Base-by-base conservation (phyloP, 148 eudicot genomes). In the Arbutus unedo region DNA sequence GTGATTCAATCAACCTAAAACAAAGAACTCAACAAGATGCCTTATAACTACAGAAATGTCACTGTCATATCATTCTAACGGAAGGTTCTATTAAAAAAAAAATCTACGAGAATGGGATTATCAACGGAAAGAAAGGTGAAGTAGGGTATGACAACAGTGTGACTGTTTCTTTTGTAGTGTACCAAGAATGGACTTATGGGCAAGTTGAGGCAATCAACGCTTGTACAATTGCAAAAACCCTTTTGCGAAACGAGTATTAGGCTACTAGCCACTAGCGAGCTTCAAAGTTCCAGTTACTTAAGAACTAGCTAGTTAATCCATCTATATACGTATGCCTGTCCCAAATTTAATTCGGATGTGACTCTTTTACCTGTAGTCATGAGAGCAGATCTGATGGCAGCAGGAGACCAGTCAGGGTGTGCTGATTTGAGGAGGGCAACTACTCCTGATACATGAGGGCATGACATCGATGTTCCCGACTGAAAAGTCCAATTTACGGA, bases 381-480 rank as follows among this genome's bases (percentile, higher is more conserved):
- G 71, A 90, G 84, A 77, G 90, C 90, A 51, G 91, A 90, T 83
- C 73, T 88, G 54, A 90, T 86, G 50, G 87, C 91, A 4, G 90
- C 91, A 41, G 89, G 87, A 64, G 90, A 88, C 91, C 91, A 90
- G 21, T 78, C 47, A 18, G 89, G 89, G 67, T 90, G 87, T 4
- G 85, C 85, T 19, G 91, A 90, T 83, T 88, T 90, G 75, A 90
- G 78, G 38, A 90, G 90, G 45, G 91, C 90, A 74, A 88, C 87
- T 5, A 88, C 87, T 72, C 90, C 91, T 1, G 90, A 77, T 5
- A 90, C 90, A 56, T 90, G 91, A 45, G 91, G 91, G 83, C 91
- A 90, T 57, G 90, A 86, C 92, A 90, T 88, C 8, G 92, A 90
- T 50, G 92, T 90, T 18, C 92, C 92, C 2, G 92, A 86, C 16